Evolutionary conservation across 495 filamentous ascomycete species (phyloP), one percentile per base, ranked within the genome.

Genomic region (Cenococcum geophilum): DNA sequence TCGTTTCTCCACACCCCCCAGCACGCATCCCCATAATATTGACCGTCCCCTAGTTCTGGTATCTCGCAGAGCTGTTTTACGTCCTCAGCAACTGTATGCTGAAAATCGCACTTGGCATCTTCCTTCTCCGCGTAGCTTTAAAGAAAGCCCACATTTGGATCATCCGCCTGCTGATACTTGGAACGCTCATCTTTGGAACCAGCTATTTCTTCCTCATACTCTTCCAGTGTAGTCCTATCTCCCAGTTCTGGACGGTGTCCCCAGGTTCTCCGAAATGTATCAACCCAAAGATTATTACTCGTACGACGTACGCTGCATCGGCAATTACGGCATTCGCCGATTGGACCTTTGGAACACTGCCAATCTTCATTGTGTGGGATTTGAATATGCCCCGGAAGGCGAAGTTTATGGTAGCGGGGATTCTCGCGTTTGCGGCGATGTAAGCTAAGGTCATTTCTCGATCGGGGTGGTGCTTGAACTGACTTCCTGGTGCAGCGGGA

Each of bases 61-160:
- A 69, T 68, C 63, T 72, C 42, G 75, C 73, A 59, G 74, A 76
- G 50, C 59, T 71, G 37, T 68, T 75, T 49, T 77, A 76, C 62
- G 62, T 75, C 34, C 48, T 73, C 20, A 64, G 65, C 36, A 75
- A 68, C 64, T 66, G 67, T 45, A 57, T 71, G 6, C 49, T 75
- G 12, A 80, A 80, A 62, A 58, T 76, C 35, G 72, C 74, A 36
- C 73, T 80, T 57, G 76, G 70, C 48, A 60, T 74, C 58, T 76
- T 79, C 65, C 69, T 79, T 14, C 72, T 78, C 6, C 73, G 78
- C 45, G 67, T 80, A 18, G 66, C 75, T 23, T 65, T 76, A 16
- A 55, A 65, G 14, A 61, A 50, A n/a, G n/a, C 65, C 11, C 77
- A 81, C 58, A 70, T 71, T 37, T 63, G 67, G 61, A 73, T 76